Evolutionary conservation across 2,329 filamentous ascomycete species (phyloP).

Genomic region (Teratosphaeria epicoccoides): DNA sequence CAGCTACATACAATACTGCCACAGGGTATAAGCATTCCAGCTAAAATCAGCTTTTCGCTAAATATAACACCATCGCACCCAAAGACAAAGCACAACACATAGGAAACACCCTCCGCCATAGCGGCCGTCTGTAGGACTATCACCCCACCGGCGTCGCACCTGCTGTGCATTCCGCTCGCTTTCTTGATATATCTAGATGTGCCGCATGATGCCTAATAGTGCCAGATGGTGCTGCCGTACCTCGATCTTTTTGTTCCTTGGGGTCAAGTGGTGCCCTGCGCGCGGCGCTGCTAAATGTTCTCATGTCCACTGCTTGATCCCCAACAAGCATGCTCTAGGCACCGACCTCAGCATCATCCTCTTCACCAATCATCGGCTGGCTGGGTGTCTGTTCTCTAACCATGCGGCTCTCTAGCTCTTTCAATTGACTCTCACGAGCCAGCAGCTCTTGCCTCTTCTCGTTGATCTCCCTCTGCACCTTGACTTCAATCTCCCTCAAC

Average conservation of each 20-base stretch:
- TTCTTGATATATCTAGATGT: background rate
- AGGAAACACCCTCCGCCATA: background rate
- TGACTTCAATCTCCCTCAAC: conserved; percentile 96
- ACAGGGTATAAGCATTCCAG: background rate
- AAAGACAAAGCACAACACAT: background rate
- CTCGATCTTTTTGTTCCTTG: background rate
- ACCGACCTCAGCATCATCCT: conserved; percentile 14
- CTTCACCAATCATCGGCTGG: conserved; percentile 8
- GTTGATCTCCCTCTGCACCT: conserved; percentile 99
- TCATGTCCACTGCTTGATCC: background rate
- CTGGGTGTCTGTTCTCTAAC: conserved; percentile 45
- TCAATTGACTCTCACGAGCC: conserved; percentile 94
- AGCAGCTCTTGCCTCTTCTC: conserved; percentile 98
- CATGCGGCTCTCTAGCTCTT: conserved; percentile 98
- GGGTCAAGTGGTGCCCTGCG: too few relatives aligned
- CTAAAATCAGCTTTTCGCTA: background rate
- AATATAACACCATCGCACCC: background rate
- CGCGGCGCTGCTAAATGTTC: too few relatives aligned
- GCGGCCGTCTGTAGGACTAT: background rate
- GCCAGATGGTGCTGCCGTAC: background rate
- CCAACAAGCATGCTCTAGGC: conserved; percentile 5
- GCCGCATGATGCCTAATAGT: background rate
- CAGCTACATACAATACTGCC: background rate
- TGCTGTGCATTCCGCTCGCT: background rate
- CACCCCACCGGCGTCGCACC: background rate